Conservation (phyloP, 2,329 filamentous ascomycete species). For the Ophiosphaerella herpotricha region DNA sequence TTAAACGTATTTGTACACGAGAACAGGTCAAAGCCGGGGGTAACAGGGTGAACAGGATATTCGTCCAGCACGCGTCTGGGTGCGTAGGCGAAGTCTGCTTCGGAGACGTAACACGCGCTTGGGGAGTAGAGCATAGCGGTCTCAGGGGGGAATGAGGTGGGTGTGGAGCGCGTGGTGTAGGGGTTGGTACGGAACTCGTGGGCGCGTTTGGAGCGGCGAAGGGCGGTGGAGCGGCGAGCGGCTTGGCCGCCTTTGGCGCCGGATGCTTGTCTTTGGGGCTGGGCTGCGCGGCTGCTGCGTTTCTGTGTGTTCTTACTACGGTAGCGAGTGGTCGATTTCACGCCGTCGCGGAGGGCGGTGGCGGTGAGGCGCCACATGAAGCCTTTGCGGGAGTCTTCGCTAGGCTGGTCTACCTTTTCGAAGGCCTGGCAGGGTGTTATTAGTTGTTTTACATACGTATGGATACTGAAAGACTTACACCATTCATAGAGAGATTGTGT, state of each 20-base stretch:
- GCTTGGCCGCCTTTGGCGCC: conserved; percentile 53
- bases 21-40: background rate
- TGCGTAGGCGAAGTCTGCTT: conserved; percentile 22
- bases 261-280: conserved; percentile 50
- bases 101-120: conserved; percentile 27
- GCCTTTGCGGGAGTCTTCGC: conserved; percentile 66
- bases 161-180: conserved; percentile 21
- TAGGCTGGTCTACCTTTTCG: conserved; percentile 55
- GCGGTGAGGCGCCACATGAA: conserved; percentile 78
- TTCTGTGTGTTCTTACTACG: conserved; percentile 53
- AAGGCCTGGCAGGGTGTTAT: conserved; percentile 54
- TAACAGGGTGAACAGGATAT: background rate
- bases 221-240: conserved; percentile 36
- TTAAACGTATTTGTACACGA: no score
- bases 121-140: conserved; percentile 14
- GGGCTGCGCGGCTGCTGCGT: conserved; percentile 37
- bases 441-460: background rate
- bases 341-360: conserved; percentile 70
- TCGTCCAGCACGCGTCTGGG: background rate
- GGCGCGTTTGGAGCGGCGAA: conserved; percentile 26
- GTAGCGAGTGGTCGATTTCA: conserved; percentile 79
- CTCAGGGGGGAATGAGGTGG: conserved; percentile 14
- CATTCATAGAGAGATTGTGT: conserved; percentile 96
- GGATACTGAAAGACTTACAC: conserved; percentile 60
- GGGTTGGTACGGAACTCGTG: conserved; percentile 28